Evolutionary conservation across 2,329 filamentous ascomycete genomes (phyloP).

Genomic region (Fusarium verrucosum): DNA sequence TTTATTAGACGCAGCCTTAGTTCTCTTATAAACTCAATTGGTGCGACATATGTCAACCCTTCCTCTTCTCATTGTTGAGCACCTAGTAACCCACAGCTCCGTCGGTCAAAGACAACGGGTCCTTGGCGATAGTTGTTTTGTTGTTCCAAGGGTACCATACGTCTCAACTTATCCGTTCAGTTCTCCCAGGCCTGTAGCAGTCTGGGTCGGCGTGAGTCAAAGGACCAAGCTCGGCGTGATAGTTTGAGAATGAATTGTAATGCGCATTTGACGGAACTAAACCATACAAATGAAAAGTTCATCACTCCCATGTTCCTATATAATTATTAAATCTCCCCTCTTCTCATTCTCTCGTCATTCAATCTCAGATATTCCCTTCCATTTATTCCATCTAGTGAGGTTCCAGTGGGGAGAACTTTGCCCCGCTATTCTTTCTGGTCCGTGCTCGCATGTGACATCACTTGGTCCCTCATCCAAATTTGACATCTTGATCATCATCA

Average conservation of each 20-base stretch:
- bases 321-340: not conserved
- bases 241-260: not conserved
- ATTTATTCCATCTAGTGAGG: conserved; percentile 7
- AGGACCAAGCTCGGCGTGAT: conserved; percentile 1
- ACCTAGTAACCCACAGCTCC: too few relatives aligned
- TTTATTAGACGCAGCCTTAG: too few relatives aligned
- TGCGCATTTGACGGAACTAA: too few relatives aligned
- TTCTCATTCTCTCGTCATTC: not conserved
- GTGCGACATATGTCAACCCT: too few relatives aligned
- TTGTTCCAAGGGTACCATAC: not conserved
- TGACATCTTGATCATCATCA: conserved; percentile 39
- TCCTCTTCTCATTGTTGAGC: too few relatives aligned
- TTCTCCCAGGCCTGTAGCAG: too few relatives aligned
- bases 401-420: conserved; percentile 10
- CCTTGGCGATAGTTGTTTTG: too few relatives aligned
- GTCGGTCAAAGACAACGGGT: too few relatives aligned
- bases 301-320: too few relatives aligned
- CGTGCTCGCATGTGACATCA: conserved; percentile 45
- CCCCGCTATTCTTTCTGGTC: conserved; percentile 22
- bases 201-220: conserved; percentile 43
- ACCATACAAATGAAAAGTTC: too few relatives aligned
- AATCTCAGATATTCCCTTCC: not conserved
- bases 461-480: conserved; percentile 38
- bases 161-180: too few relatives aligned
- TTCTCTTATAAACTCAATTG: too few relatives aligned